These are phyloP conservation scores for Tolypocladium ophioglossoides DNA, from an alignment of 2,329 filamentous ascomycete genomes.

Conservation along the genomic window DNA sequence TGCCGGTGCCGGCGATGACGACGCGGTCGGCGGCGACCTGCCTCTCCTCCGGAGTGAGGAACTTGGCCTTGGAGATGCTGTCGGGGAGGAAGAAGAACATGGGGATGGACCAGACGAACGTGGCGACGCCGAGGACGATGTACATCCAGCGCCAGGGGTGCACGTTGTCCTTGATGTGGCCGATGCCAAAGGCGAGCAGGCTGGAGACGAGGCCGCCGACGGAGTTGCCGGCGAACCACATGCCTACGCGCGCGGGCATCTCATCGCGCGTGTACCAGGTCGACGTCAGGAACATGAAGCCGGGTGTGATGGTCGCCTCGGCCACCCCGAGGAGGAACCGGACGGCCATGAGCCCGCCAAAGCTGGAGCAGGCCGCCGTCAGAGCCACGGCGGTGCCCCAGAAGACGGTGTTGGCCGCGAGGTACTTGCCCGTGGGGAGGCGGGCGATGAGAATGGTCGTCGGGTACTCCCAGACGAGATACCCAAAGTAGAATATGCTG, in stretches of 20 bases:
- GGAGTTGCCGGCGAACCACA: conserved; percentile 45
- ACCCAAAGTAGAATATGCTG: conserved; percentile 30
- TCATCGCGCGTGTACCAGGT: conserved; percentile 37
- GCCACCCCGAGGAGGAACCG: conserved; percentile 43
- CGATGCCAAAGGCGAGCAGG: conserved; percentile 43
- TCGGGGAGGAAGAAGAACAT: conserved; percentile 40
- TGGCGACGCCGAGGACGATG: conserved; percentile 39
- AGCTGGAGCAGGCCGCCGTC: conserved; percentile 33
- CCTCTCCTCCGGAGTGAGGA: conserved; percentile 44
- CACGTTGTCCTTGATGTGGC: conserved; percentile 36
- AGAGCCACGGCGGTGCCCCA: conserved; percentile 35
- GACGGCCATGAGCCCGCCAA: conserved; percentile 33
- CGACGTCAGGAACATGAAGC: conserved; percentile 41
- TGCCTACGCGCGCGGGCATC: conserved; percentile 40
- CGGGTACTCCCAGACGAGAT: conserved; percentile 38
- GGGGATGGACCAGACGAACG: conserved; percentile 39
- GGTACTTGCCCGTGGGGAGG: conserved; percentile 34
- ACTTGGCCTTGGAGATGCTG: conserved; percentile 41
- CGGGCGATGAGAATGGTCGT: conserved; percentile 35
- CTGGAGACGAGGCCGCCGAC: conserved; percentile 36
- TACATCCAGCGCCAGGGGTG: conserved; percentile 49
- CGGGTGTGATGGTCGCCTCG: conserved; percentile 42
- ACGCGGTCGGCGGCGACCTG: conserved; percentile 35
- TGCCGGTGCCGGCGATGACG: conserved; percentile 39
- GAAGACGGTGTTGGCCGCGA: conserved; percentile 33